Percentiles rank a stretch among this genome's conserved stretches.
Evolutionary conservation across 202 grass and related monocot species (phyloP).

Genomic region (Setaria viridis): DNA sequence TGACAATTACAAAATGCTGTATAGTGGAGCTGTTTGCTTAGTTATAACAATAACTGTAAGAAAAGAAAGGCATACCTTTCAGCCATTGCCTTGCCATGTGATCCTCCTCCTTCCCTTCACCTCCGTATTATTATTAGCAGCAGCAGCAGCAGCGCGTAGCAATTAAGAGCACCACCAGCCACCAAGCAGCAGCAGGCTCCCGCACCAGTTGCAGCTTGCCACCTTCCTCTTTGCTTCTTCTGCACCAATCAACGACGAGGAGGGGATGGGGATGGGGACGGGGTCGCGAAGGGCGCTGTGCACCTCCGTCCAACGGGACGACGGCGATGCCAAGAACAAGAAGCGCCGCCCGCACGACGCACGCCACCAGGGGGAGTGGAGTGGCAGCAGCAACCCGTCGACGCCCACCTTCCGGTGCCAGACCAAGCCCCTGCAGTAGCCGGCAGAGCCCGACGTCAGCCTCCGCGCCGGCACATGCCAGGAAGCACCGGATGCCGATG

Average conservation of each 20-base stretch:
- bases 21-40: slow-evolving; percentile 12
- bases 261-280: slow-evolving; percentile 52
- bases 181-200: background rate
- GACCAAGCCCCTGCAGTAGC: too few relatives aligned
- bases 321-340: background rate
- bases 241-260: background rate
- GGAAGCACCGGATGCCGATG: too few relatives aligned
- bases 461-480: too few relatives aligned
- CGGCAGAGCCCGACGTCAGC: too few relatives aligned
- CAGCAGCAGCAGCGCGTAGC: too few relatives aligned
- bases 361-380: too few relatives aligned
- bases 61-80: slow-evolving; percentile 68
- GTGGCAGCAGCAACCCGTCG: too few relatives aligned
- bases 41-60: slow-evolving; percentile 24
- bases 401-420: too few relatives aligned
- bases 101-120: too few relatives aligned
- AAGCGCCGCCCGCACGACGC: slow-evolving; percentile 29
- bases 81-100: slow-evolving; percentile 3
- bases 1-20: background rate
- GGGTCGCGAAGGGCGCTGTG: slow-evolving; percentile 94
- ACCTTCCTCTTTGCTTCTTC: background rate
- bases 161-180: too few relatives aligned
- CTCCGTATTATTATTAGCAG: too few relatives aligned
- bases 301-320: slow-evolving; percentile 49
- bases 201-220: background rate